Base-by-base conservation (phyloP, 176 grass and related monocot genomes). In the Triticum monococcum region DNA sequence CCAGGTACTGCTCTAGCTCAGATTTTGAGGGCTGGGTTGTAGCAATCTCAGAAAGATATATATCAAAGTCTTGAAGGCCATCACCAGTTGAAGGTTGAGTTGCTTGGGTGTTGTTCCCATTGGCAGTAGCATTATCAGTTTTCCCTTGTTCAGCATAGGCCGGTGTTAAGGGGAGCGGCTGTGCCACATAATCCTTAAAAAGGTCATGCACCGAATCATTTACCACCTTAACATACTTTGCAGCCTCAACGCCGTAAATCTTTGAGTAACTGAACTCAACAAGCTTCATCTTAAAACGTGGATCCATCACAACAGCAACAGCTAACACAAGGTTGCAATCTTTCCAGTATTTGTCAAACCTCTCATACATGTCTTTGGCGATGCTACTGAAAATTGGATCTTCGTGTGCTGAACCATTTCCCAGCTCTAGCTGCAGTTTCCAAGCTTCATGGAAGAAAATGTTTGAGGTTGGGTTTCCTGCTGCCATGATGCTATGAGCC, bases 301-400 rank as follows among this genome's bases (percentile, higher is more conserved):
- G 92, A 64, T 93, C 92, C 92, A 93, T 93, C 48, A 91, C 92
- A 52, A 93, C 92, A 68, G 89, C 89, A 75, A 93, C 86, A 64
- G 89, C 89, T 54, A 93, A 85, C 61, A 93, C 91, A 20, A 93
- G 84, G 79, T 83, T 93, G 82, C 92, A 91, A 66, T 93, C 92
- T 68, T 86, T 93, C 92, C 92, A 93, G 81, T 93, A 93, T 81
- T 91, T 93, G 82, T 93, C 92, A 74, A 93, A 93, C 73, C 85
- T 93, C 79, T 93, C 89, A 28, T 93, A 86, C 92, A 93, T 93
- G 59, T 91, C 92, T 50, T 88, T 88, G 4, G 92, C 89, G 10
- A 93, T 85, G 73, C 64, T 86, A 31, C 88, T 91, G 71, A 88
- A 85, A 46, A 88, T 31, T 36, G 86, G 81, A 83, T 93, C 92